Evolutionary conservation across 1,284 basidiomycete species (phyloP).

Genomic region (Fereydounia khargensis): DNA sequence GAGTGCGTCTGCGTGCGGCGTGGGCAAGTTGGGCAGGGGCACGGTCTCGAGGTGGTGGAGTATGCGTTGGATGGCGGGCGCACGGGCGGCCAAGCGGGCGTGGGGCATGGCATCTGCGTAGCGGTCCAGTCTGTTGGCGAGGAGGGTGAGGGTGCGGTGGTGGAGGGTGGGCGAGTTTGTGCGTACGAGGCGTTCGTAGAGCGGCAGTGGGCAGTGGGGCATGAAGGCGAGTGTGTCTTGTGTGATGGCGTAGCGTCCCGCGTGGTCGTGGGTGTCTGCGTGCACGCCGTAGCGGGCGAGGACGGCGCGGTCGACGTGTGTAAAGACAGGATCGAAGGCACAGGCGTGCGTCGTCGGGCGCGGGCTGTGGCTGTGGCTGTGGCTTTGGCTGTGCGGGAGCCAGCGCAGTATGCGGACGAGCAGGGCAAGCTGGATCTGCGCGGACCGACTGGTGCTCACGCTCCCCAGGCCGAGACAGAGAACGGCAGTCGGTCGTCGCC

Average conservation of each 20-base stretch:
- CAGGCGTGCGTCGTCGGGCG: neutral
- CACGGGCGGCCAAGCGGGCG: neutral
- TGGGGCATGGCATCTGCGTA: constrained; percentile 3
- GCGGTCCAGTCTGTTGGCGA: constrained; percentile 12
- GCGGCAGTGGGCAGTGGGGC: constrained; percentile 22
- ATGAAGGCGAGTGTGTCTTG: constrained; percentile 21
- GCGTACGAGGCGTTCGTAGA: constrained; percentile 17
- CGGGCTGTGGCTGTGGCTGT: neutral
- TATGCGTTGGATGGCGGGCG: constrained; percentile 1
- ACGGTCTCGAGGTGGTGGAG: neutral
- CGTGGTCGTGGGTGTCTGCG: neutral
- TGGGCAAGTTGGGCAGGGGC: neutral
- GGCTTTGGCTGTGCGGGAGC: neutral
- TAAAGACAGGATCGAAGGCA: constrained; percentile 26
- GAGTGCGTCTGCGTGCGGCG: constrained; percentile 15
- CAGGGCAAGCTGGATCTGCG: constrained; percentile 24
- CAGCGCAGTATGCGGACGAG: constrained; percentile 7
- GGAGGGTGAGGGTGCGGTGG: neutral
- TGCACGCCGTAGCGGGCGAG: neutral
- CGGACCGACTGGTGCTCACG: no score
- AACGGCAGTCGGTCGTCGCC: no score
- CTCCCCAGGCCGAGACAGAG: no score
- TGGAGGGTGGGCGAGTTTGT: neutral
- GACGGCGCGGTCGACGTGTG: neutral
- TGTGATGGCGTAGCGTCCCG: neutral